A percentile compares a stretch with the other conserved stretches of the same genome.
phyloP scores from a whole-genome alignment of 306 rosid genomes.

The Quercus berberidifolia region DNA sequence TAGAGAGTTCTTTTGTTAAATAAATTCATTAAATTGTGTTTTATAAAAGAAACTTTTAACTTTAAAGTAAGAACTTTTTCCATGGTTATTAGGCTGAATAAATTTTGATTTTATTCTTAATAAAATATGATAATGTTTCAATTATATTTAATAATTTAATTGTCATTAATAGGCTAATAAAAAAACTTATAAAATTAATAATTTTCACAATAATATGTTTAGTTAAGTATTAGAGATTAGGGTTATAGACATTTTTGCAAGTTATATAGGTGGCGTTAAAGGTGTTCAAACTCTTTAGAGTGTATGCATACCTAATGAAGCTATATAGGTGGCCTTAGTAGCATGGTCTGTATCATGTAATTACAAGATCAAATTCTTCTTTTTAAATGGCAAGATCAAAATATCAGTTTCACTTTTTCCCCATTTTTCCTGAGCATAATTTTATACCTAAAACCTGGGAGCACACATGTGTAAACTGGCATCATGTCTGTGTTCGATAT shows the following conservation, averaged over 20 bases:
- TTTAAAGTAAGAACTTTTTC: not conserved
- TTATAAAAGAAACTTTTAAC: not conserved
- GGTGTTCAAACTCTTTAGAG: not conserved
- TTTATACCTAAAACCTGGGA: constrained; percentile 1
- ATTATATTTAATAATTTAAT: not conserved
- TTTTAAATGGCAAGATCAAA: not conserved
- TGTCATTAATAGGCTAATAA: not conserved
- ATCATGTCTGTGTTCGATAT: too few species aligned
- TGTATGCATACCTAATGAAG: too few species aligned
- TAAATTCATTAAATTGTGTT: too few species aligned
- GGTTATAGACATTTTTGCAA: not conserved
- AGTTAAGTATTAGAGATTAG: not conserved
- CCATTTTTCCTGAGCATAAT: not conserved
- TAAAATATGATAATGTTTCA: not conserved
- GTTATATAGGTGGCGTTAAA: not conserved
- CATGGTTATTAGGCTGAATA: not conserved
- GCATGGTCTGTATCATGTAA: too few species aligned
- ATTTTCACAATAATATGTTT: not conserved
- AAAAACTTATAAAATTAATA: not conserved
- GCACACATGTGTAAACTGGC: too few species aligned
- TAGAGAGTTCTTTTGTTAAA: too few species aligned
- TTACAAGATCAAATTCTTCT: too few species aligned
- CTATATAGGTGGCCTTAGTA: too few species aligned
- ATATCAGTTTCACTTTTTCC: not conserved
- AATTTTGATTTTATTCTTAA: not conserved